Evolutionary conservation across 768 basidiomycete species (phyloP).

Genomic region (Auricularia cornea): DNA sequence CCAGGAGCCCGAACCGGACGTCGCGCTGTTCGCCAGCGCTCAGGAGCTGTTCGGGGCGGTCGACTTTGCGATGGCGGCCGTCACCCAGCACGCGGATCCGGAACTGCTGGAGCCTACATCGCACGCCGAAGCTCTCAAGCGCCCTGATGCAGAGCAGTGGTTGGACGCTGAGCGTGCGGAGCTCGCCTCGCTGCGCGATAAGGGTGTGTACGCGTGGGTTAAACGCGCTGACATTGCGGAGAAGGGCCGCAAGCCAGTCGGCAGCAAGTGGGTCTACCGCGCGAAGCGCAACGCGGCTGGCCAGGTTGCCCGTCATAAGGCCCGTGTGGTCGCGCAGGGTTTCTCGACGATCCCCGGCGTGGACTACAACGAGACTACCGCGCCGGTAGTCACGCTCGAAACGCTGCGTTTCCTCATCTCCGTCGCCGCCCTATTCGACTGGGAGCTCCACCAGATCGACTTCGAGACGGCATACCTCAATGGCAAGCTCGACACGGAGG

Average conservation of each 20-base stretch:
- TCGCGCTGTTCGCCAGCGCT: background rate
- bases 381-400: slow-evolving; percentile 19
- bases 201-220: background rate
- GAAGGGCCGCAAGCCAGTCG: slow-evolving; percentile 9
- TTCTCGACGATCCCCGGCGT: slow-evolving; percentile 22
- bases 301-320: background rate
- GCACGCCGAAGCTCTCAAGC: background rate
- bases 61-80: background rate
- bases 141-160: background rate
- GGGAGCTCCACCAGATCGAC: slow-evolving; percentile 34
- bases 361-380: slow-evolving; percentile 19
- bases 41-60: background rate
- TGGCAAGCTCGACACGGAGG: slow-evolving; percentile 22
- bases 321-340: slow-evolving; percentile 23
- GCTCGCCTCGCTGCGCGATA: background rate
- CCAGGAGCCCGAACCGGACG: background rate
- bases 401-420: slow-evolving; percentile 25
- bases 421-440: slow-evolving; percentile 26
- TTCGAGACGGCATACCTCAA: slow-evolving; percentile 36
- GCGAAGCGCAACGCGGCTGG: background rate
- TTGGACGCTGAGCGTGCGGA: background rate
- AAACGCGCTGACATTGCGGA: background rate
- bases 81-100: background rate
- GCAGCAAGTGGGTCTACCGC: slow-evolving; percentile 23
- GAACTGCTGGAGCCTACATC: background rate